Conservation (phyloP, 345 rosid genomes). For the Lagerstroemia speciosa region DNA sequence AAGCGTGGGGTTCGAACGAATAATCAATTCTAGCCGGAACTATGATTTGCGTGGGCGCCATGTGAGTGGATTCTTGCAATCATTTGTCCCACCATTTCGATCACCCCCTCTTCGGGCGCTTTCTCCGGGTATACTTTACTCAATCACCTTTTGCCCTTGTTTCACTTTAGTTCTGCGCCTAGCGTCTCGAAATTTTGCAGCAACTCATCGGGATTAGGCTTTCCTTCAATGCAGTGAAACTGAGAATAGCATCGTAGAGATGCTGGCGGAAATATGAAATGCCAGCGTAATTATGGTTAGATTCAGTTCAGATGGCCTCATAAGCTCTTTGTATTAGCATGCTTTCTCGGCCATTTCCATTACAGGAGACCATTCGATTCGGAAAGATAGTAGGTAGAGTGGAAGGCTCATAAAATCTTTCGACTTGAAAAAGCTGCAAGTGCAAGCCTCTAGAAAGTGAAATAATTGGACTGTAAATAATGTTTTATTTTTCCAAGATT, state of each 20-base stretch:
- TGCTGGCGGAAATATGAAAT: not conserved
- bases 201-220: not conserved
- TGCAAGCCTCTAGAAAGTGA: not conserved
- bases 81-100: constrained; percentile 22
- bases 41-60: constrained; percentile 8
- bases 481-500: not conserved
- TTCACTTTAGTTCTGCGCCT: not conserved
- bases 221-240: not conserved
- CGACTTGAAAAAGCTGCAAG: not conserved
- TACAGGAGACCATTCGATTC: no score
- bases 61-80: constrained; percentile 17
- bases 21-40: not conserved
- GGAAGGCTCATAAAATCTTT: not conserved
- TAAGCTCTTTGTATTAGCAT: not conserved
- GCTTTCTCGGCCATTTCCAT: no score
- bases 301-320: not conserved
- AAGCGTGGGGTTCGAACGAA: constrained; percentile 12
- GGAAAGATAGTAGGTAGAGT: not conserved
- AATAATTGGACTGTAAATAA: not conserved
- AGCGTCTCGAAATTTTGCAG: not conserved
- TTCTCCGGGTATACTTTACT: not conserved
- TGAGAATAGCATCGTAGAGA: not conserved
- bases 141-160: not conserved
- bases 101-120: not conserved
- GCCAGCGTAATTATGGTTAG: not conserved